Base-by-base conservation (phyloP, 2,329 filamentous ascomycete species). In the Colletotrichum orchidophilum region DNA sequence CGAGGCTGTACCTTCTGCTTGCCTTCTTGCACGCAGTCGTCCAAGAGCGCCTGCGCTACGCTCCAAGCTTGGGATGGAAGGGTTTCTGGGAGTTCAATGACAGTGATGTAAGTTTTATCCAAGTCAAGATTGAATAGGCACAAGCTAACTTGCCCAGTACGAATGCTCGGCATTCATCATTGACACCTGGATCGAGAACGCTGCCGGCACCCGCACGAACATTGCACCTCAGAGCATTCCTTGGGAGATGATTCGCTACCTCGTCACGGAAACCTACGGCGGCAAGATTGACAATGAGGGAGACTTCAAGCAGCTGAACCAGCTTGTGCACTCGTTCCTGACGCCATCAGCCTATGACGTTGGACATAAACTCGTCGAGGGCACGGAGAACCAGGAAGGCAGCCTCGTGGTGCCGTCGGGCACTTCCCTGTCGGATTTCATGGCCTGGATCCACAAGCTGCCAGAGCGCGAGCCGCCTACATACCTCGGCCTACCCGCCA, bases 51-150 rank as follows among this genome's bases (percentile, higher is more conserved):
- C 86, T 99, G 73, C 93, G 96, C 73, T 99, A 99, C 80, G 95
- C 96, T 27, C 97, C 96, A 0, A 96, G 89, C 68, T 86, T 99
- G 66, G 96, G 96, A 72, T 99, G 96, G 96, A 98, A 97, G 85
- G 94, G 95, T 64, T 97, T 98, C 87, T 99, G 97, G 96, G 97
- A 99, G 83, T 99, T 99, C 82, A 99, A 99, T 80, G 97, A 99
- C 82, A 97, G 95, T 76, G 96, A 99, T 83, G 94, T 97, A 90
- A 93, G 94, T 91, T 75, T 66, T 49, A 15, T 53, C 31, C 24
- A 31, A 54, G 46, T 71, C 13, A n/a, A 42, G 31, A n/a, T 27
- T 42, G 5, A 4, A 49, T 59, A 57, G 75, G 78, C 71, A 79
- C 73, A 71, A 52, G 15, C 66, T 71, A 58, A 71, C 70, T 62